Conservation (phyloP, 2,329 filamentous ascomycete genomes). For the Ustulina deusta region DNA sequence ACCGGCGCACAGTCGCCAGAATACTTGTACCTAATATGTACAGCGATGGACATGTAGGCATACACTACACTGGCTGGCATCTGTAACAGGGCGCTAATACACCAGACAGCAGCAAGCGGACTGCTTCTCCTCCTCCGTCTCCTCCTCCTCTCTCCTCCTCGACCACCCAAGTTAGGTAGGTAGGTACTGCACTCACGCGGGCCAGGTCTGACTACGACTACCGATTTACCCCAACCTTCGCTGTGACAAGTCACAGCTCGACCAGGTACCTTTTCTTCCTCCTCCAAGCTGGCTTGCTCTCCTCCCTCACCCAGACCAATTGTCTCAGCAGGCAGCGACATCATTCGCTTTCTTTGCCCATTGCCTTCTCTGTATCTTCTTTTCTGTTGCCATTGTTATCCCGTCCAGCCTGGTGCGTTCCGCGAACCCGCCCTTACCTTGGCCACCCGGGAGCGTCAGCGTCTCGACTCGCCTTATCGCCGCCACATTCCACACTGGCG, state of each 20-base stretch:
- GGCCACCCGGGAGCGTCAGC: constrained; percentile 1
- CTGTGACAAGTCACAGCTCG: background rate
- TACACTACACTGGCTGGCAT: background rate
- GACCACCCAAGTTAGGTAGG: no score
- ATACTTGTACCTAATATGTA: no score
- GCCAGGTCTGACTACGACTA: background rate
- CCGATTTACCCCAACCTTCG: constrained; percentile 1
- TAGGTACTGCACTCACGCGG: background rate
- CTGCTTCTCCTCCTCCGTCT: background rate
- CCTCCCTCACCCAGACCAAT: constrained; percentile 26
- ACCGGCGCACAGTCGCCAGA: no score
- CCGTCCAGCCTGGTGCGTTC: constrained; percentile 2
- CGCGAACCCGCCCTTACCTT: constrained; percentile 18
- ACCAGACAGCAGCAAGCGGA: background rate
- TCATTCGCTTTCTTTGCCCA: constrained; percentile 25
- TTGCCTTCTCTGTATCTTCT: constrained; percentile 19
- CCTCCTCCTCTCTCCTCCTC: no score
- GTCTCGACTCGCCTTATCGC: constrained; percentile 30
- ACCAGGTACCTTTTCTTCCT: constrained; percentile 10
- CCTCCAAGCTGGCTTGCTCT: constrained; percentile 35
- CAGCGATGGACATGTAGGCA: no score
- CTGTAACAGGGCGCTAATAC: background rate
- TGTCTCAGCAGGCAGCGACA: constrained; percentile 27
- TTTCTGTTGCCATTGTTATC: constrained; percentile 5
- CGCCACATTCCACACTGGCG: constrained; percentile 27